Evolutionary conservation across 179 eudicot species (phyloP).

Genomic region (Nepenthes alata): DNA sequence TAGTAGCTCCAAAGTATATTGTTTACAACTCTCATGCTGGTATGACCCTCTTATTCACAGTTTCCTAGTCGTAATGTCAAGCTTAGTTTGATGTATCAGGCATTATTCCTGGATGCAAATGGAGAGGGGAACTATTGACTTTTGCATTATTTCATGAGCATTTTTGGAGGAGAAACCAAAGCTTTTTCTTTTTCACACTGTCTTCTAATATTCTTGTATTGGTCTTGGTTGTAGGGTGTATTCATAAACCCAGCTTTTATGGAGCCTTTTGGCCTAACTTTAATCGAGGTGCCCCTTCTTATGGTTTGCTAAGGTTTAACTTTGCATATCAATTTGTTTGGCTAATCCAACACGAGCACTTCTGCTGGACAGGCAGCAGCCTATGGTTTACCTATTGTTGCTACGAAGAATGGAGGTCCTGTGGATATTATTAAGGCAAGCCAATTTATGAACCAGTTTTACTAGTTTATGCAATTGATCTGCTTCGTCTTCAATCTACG

Average conservation of each 20-base stretch:
- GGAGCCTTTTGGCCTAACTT: conserved; percentile 70
- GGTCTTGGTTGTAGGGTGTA: conserved; percentile 35
- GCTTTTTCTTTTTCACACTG: not conserved
- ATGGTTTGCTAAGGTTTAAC: conserved; percentile 5
- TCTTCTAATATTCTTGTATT: not conserved
- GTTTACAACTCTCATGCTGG: too few species aligned
- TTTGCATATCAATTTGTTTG: conserved; percentile 1
- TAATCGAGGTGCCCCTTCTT: conserved; percentile 43
- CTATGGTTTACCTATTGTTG: conserved; percentile 68
- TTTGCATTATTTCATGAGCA: not conserved
- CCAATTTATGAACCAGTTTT: not conserved
- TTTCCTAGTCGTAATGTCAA: too few species aligned
- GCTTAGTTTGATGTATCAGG: too few species aligned
- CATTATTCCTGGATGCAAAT: too few species aligned
- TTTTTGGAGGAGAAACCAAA: not conserved
- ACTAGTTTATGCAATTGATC: not conserved
- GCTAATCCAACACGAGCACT: not conserved
- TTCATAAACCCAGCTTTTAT: conserved; percentile 72
- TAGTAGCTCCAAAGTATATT: too few species aligned
- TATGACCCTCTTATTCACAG: too few species aligned
- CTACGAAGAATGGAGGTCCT: conserved; percentile 75
- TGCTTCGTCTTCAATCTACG: not conserved
- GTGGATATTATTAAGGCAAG: conserved; percentile 60
- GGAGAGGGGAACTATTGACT: too few species aligned
- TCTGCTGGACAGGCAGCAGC: conserved; percentile 49